A percentile compares a stretch with the other conserved stretches of the same genome.
These are phyloP conservation scores for Thalassiosira hispida DNA, from an alignment of 352 stramenopile genomes.

Conservation along the genomic window DNA sequence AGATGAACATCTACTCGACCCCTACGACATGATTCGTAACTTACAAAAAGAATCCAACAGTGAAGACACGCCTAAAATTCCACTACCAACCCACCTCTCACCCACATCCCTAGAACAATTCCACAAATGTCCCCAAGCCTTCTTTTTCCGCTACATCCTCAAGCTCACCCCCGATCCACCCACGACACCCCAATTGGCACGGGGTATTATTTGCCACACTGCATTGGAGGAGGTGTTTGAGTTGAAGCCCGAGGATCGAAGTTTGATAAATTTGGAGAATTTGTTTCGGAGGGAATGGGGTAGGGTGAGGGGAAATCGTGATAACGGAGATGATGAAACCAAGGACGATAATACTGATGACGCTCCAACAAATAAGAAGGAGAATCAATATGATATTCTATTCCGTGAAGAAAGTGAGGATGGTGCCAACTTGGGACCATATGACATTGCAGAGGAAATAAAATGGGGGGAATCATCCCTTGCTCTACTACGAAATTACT, in stretches of 20 bases:
- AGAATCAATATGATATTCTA: slow-evolving; percentile 64
- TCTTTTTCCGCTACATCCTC: slow-evolving; percentile 79
- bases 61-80: slow-evolving; percentile 41
- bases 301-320: slow-evolving; percentile 24
- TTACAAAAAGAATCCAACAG: slow-evolving; percentile 22
- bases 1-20: slow-evolving; percentile 28
- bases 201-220: slow-evolving; percentile 75
- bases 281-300: slow-evolving; percentile 74
- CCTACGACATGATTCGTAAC: slow-evolving; percentile 42
- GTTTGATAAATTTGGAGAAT: slow-evolving; percentile 74
- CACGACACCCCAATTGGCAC: slow-evolving; percentile 57
- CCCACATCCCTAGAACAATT: slow-evolving; percentile 79
- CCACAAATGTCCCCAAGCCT: slow-evolving; percentile 79
- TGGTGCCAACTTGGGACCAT: background rate
- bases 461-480: slow-evolving; percentile 77
- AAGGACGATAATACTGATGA: background rate
- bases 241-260: slow-evolving; percentile 65
- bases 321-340: slow-evolving; percentile 1
- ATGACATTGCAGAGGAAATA: slow-evolving; percentile 68
- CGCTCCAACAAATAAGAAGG: slow-evolving; percentile 30
- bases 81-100: slow-evolving; percentile 72
- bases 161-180: slow-evolving; percentile 58
- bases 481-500: slow-evolving; percentile 73
- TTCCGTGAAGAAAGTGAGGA: slow-evolving; percentile 52
- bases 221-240: slow-evolving; percentile 83